A percentile compares a stretch with the other conserved stretches of the same genome.
Evolutionary conservation across 495 filamentous ascomycete genomes (phyloP).

Genomic region (Usnea hakonensis): DNA sequence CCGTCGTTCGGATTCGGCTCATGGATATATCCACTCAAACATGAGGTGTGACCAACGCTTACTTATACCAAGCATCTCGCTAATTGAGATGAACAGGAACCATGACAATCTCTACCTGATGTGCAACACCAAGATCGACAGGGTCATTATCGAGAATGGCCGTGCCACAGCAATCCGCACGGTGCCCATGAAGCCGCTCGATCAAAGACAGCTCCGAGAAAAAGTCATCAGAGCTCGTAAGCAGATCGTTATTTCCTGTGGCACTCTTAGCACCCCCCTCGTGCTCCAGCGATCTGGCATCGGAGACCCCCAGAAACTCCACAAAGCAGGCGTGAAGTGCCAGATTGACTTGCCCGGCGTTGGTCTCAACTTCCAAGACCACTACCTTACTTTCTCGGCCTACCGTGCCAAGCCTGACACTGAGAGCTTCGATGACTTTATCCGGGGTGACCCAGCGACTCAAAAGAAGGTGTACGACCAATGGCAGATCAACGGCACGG

Average conservation of each 20-base stretch:
- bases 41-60: conserved; percentile 30
- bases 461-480: conserved; percentile 64
- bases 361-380: conserved; percentile 77
- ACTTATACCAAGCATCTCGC: neutral
- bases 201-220: conserved; percentile 39
- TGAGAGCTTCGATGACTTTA: conserved; percentile 76
- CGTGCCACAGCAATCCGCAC: conserved; percentile 56
- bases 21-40: conserved; percentile 65
- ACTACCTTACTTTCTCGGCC: conserved; percentile 72
- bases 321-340: conserved; percentile 59
- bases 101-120: conserved; percentile 66
- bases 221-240: conserved; percentile 64
- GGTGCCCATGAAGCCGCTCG: conserved; percentile 48
- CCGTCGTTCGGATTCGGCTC: conserved; percentile 60
- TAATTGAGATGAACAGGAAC: conserved; percentile 25
- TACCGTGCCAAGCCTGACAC: conserved; percentile 70
- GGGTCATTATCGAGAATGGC: conserved; percentile 65
- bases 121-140: conserved; percentile 77
- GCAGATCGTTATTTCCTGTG: conserved; percentile 70
- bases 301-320: conserved; percentile 64
- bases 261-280: conserved; percentile 69
- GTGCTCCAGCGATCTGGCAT: conserved; percentile 72
- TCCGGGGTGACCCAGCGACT: conserved; percentile 62
- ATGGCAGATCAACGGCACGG: conserved; percentile 73
- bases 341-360: conserved; percentile 74